Percentiles rank a stretch among this genome's conserved stretches.
Evolutionary conservation across 1,139 yeast genomes (phyloP).

Genomic region (Arxiozyma slooffiae): DNA sequence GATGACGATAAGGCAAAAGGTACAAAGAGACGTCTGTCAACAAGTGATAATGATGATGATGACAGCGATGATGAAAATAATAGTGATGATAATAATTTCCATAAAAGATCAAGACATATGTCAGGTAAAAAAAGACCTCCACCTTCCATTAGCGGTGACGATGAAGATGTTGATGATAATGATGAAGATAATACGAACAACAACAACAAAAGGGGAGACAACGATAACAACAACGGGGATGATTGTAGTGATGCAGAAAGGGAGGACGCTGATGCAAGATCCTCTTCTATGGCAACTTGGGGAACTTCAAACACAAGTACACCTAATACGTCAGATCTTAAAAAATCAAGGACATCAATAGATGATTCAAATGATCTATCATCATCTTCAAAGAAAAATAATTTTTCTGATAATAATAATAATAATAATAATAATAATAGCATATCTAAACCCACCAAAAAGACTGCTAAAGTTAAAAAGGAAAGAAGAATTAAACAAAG

Average conservation of each 20-base stretch:
- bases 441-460: neutral
- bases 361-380: neutral
- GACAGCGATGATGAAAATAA: neutral
- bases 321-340: constrained; percentile 3
- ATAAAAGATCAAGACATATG: neutral
- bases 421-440: neutral
- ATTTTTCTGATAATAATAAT: neutral
- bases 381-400: neutral
- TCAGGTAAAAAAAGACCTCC: constrained; percentile 10
- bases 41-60: neutral
- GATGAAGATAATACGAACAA: constrained; percentile 2
- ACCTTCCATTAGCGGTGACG: constrained; percentile 3
- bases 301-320: neutral
- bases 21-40: neutral
- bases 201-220: neutral
- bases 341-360: constrained; percentile 1
- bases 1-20: constrained; percentile 15
- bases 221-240: neutral
- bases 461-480: constrained; percentile 29
- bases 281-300: neutral
- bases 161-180: constrained; percentile 6
- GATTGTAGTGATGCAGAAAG: neutral
- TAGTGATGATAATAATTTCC: constrained; percentile 4
- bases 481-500: constrained; percentile 40
- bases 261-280: neutral